A percentile compares a stretch with the other conserved stretches of the same genome.
phyloP scores from a whole-genome alignment of 2,329 filamentous ascomycete species.

The Alternaria sp. region DNA sequence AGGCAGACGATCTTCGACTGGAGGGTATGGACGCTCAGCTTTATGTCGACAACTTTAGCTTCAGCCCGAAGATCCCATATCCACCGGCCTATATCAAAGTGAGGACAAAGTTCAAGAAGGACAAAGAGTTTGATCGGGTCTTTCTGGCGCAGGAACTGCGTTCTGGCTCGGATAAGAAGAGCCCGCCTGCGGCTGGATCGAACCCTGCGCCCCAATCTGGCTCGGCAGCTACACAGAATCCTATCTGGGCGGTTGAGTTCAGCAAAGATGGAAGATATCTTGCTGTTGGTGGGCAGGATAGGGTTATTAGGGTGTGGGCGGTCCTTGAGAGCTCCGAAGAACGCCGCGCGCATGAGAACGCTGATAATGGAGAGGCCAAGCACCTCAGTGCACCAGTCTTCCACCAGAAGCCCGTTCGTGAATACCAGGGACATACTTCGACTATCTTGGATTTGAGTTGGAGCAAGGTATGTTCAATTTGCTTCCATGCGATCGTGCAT shows the following conservation, averaged over 20 bases:
- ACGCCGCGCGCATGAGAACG: slow-evolving; percentile 74
- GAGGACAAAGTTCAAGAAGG: slow-evolving; percentile 79
- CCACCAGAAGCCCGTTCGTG: slow-evolving; percentile 75
- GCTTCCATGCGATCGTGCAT: background rate
- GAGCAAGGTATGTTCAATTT: slow-evolving; percentile 73
- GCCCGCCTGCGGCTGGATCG: slow-evolving; percentile 32
- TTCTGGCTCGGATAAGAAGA: slow-evolving; percentile 55
- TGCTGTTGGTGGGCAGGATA: slow-evolving; percentile 90
- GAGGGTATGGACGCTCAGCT: slow-evolving; percentile 85
- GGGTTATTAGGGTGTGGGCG: slow-evolving; percentile 84
- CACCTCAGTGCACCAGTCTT: slow-evolving; percentile 91
- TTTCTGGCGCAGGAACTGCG: slow-evolving; percentile 94
- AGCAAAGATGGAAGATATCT: slow-evolving; percentile 91
- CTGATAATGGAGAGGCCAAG: slow-evolving; percentile 68
- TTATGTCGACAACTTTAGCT: slow-evolving; percentile 77
- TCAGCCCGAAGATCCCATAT: slow-evolving; percentile 85
- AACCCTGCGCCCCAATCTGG: slow-evolving; percentile 46
- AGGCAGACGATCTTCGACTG: slow-evolving; percentile 71
- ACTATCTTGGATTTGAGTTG: slow-evolving; percentile 92
- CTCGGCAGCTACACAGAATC: slow-evolving; percentile 60
- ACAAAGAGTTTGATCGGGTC: slow-evolving; percentile 81
- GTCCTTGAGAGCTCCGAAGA: slow-evolving; percentile 86
- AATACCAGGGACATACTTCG: slow-evolving; percentile 83
- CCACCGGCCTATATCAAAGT: slow-evolving; percentile 92
- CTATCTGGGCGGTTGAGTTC: slow-evolving; percentile 92